Evolutionary conservation across 805 yeast species (phyloP).

Genomic region (Candida odintsovae): DNA sequence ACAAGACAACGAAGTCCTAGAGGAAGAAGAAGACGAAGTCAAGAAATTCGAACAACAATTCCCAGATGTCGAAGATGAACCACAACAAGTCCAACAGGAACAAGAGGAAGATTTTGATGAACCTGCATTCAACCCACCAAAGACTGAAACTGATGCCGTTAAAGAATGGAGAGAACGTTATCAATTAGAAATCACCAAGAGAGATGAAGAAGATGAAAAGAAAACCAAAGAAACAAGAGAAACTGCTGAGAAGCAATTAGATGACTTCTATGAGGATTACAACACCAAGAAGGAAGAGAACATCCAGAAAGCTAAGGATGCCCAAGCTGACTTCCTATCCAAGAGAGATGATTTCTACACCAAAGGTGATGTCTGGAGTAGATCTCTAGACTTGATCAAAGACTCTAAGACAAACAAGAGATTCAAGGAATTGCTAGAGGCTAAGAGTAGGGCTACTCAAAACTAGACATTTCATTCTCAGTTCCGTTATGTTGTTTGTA

Average conservation of each 20-base stretch:
- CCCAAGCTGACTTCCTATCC: conserved; percentile 63
- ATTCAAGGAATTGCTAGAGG: conserved; percentile 24
- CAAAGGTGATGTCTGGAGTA: conserved; percentile 77
- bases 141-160: conserved; percentile 49
- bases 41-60: conserved; percentile 59
- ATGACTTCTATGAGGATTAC: conserved; percentile 89
- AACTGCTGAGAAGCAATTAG: conserved; percentile 77
- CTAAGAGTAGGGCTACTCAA: conserved; percentile 21
- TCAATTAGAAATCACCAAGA: conserved; percentile 68
- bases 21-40: conserved; percentile 36
- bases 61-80: conserved; percentile 44
- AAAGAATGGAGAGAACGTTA: conserved; percentile 80
- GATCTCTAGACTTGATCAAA: conserved; percentile 49
- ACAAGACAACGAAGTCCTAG: conserved; percentile 44
- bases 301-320: conserved; percentile 54
- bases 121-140: conserved; percentile 22
- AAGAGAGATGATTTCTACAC: conserved; percentile 74
- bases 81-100: conserved; percentile 17
- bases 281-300: conserved; percentile 74
- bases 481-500: not conserved
- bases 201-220: conserved; percentile 65
- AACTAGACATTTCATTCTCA: conserved; percentile 1
- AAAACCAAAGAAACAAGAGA: conserved; percentile 62
- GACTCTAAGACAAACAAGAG: conserved; percentile 26
- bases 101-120: conserved; percentile 40